Conservation (phyloP, 495 filamentous ascomycete genomes). For the Hypoxylon cercidicola region DNA sequence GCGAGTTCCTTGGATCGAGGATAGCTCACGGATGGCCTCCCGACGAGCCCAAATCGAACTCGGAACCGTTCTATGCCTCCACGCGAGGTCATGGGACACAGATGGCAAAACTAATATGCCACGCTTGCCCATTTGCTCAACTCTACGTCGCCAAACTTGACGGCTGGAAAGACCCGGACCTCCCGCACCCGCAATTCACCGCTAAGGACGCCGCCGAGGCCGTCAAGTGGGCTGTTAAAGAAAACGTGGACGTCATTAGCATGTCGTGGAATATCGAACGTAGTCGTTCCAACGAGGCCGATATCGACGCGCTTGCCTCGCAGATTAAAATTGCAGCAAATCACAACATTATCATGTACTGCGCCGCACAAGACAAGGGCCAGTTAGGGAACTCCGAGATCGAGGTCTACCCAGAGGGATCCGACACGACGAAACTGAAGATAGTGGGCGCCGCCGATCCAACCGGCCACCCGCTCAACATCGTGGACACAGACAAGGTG, state of each 20-base stretch:
- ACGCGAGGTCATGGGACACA: conserved; percentile 52
- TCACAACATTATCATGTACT: conserved; percentile 27
- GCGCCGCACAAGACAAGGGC: conserved; percentile 19
- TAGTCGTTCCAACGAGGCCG: conserved; percentile 14
- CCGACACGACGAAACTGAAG: conserved; percentile 16
- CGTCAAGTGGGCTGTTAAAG: conserved; percentile 40
- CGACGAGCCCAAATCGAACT: conserved; percentile 35
- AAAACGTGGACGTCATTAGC: conserved; percentile 45
- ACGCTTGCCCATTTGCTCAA: conserved; percentile 48
- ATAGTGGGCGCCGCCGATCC: conserved; percentile 24
- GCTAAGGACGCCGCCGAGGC: conserved; percentile 47
- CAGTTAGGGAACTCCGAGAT: conserved; percentile 11
- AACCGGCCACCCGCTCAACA: conserved; percentile 20
- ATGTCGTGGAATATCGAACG: conserved; percentile 48
- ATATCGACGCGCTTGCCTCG: conserved; percentile 17
- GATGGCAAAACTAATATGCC: conserved; percentile 53
- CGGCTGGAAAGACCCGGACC: conserved; percentile 35
- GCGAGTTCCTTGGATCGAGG: conserved; percentile 22
- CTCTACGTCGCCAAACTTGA: conserved; percentile 51
- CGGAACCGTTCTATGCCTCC: conserved; percentile 47
- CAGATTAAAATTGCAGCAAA: conserved; percentile 20
- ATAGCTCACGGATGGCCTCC: conserved; percentile 31
- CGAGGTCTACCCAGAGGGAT: conserved; percentile 17
- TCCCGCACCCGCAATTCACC: conserved; percentile 39
- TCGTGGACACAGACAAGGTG: conserved; percentile 25